phyloP scores from a whole-genome alignment of 805 yeast genomes.

The Candida jianshihensis region DNA sequence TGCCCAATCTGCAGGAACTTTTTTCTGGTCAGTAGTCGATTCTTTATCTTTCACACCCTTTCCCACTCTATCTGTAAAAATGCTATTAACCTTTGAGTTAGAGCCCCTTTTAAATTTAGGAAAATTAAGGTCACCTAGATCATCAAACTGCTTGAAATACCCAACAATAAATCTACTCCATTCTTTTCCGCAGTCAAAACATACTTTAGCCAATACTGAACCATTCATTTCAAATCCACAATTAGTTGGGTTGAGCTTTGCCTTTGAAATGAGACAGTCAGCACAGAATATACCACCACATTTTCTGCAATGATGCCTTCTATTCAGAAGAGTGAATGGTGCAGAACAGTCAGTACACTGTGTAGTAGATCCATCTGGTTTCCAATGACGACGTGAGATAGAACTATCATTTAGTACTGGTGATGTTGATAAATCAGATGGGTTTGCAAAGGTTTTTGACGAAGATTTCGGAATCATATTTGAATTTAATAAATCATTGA shows the following conservation, averaged over 20 bases:
- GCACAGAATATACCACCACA: constrained; percentile 68
- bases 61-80: neutral
- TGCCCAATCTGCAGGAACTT: constrained; percentile 60
- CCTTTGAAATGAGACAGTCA: constrained; percentile 45
- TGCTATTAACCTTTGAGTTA: too few relatives aligned
- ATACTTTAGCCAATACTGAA: constrained; percentile 48
- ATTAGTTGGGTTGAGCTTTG: constrained; percentile 31
- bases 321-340: constrained; percentile 56
- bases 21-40: constrained; percentile 7
- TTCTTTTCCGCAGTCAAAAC: constrained; percentile 48
- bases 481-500: too few relatives aligned
- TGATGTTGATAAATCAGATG: neutral
- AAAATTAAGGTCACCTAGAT: constrained; percentile 8
- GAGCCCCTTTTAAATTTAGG: constrained; percentile 10
- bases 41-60: neutral
- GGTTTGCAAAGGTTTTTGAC: neutral
- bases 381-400: constrained; percentile 47
- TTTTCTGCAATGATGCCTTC: constrained; percentile 67
- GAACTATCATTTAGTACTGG: neutral
- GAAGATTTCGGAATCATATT: neutral
- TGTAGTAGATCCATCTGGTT: constrained; percentile 49
- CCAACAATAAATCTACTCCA: constrained; percentile 36
- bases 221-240: constrained; percentile 49
- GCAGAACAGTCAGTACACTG: constrained; percentile 56
- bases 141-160: constrained; percentile 14